Conservation (phyloP, 352 stramenopile species). For the Saprolegnia diclina region DNA sequence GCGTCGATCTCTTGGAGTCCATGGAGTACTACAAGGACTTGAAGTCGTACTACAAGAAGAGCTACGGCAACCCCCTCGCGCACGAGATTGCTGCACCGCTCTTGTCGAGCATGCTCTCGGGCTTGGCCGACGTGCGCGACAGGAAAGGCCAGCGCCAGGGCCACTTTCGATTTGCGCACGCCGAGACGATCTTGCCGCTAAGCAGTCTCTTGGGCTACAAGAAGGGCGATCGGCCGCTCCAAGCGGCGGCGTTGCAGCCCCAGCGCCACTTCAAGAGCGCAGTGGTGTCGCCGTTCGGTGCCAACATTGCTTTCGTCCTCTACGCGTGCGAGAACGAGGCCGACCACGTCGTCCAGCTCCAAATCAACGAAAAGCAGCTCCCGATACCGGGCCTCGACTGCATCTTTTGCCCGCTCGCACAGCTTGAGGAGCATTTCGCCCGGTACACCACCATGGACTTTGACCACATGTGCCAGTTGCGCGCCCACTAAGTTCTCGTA, state of each 20-base stretch:
- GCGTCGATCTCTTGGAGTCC: slow-evolving; percentile 54
- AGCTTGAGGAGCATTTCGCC: slow-evolving; percentile 50
- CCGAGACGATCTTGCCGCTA: slow-evolving; percentile 74
- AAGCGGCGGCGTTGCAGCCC: slow-evolving; percentile 43
- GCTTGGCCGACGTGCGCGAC: slow-evolving; percentile 43
- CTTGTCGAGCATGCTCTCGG: slow-evolving; percentile 53
- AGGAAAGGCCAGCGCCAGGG: slow-evolving; percentile 40
- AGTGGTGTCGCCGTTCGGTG: slow-evolving; percentile 57
- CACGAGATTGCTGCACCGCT: slow-evolving; percentile 70
- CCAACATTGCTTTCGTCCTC: slow-evolving; percentile 78
- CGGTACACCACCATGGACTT: slow-evolving; percentile 37
- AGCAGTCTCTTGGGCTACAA: slow-evolving; percentile 66
- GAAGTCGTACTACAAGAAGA: slow-evolving; percentile 84
- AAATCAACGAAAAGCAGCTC: slow-evolving; percentile 64
- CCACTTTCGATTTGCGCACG: slow-evolving; percentile 80
- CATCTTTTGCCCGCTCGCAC: slow-evolving; percentile 43
- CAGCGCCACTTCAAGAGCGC: slow-evolving; percentile 56
- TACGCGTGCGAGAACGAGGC: slow-evolving; percentile 43
- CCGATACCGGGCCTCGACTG: slow-evolving; percentile 44
- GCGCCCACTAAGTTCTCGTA: neutral
- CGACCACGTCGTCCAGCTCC: slow-evolving; percentile 43
- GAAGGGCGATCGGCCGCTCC: slow-evolving; percentile 65
- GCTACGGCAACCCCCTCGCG: slow-evolving; percentile 60
- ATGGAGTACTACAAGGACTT: slow-evolving; percentile 85
- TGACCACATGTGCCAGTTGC: neutral